Base-by-base conservation (phyloP, 208 protist genomes). In the Trypanosoma brucei region DNA sequence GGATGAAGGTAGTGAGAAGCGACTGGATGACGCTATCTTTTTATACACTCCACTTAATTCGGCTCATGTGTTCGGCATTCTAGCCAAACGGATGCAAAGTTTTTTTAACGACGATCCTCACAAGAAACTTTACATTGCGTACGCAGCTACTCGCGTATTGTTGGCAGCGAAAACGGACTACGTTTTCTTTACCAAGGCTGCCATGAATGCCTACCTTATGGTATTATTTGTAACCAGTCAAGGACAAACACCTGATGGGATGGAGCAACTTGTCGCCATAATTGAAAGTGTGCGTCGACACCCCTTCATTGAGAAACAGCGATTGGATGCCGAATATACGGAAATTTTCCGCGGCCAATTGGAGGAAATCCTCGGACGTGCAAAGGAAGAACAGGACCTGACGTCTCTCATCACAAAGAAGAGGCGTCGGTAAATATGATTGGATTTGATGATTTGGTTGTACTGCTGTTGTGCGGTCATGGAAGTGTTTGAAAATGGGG, bases 191-290 rank as follows among this genome's bases (percentile, higher is more conserved):
- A 88, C 74, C 31, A 76, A 82, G 37, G 71, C 81, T 9, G 61
- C 74, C 36, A 61, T 94, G 4, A 91, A 91, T 48, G 79, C 83
- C 13, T 94, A 83, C 54, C 69, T 92, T 13, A 90, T 94, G 84
- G 78, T 86, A 59, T 71, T 94, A 35, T 75, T 89, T 42, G 82
- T 89, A 2, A 76, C 81, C 22, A 78, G 67, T 36, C 76, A 79
- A 59, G 80, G 78, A 8, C 88, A 94, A 64, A 84, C 81, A 30
- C 70, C 68, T 40, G 78, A 73, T 55, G 88, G 88, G 1, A 72
- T 86, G 50, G 88, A 94, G 48, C 71, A 83, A 33, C 60, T 92
- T 44, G 76, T 59, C 1, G 74, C 78, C 5, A 88, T 94, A 48
- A 75, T 92, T 34, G 85, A 94, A 57, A 83, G 79, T 55, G 64